Conservation (phyloP, 1,284 basidiomycete species). For the Marasmius tenuissimus region DNA sequence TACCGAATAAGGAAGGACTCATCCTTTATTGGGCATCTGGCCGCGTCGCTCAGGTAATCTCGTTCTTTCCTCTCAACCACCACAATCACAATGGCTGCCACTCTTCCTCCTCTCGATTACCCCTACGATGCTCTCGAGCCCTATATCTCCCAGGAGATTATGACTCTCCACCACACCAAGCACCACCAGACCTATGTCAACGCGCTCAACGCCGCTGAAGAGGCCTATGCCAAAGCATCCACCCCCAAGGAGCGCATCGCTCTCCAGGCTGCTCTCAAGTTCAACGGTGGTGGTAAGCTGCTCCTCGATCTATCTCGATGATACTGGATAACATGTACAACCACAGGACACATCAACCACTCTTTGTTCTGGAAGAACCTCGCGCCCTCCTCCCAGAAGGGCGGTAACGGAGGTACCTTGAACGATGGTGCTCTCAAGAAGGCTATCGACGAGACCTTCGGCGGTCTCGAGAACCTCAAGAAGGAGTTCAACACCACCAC, state of each 20-base stretch:
- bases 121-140: slow-evolving; percentile 88
- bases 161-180: slow-evolving; percentile 85
- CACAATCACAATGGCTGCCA: slow-evolving; percentile 41
- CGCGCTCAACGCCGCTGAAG: slow-evolving; percentile 76
- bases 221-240: slow-evolving; percentile 60
- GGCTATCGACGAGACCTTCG: slow-evolving; percentile 67
- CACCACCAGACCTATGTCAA: slow-evolving; percentile 85
- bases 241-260: slow-evolving; percentile 80
- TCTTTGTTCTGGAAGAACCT: slow-evolving; percentile 94
- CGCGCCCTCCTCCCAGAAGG: slow-evolving; percentile 52
- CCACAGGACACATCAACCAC: slow-evolving; percentile 83
- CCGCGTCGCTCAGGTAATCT: neutral
- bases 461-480: slow-evolving; percentile 69
- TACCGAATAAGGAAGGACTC: too few relatives aligned
- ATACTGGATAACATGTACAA: slow-evolving; percentile 15
- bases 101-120: slow-evolving; percentile 84
- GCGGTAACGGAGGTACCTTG: slow-evolving; percentile 63
- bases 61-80: slow-evolving; percentile 1
- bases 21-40: too few relatives aligned
- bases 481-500: slow-evolving; percentile 76
- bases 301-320: neutral
- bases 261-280: slow-evolving; percentile 71
- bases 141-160: slow-evolving; percentile 79
- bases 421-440: slow-evolving; percentile 65
- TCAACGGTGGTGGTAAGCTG: slow-evolving; percentile 62